Base-by-base conservation (phyloP, 176 grass and related monocot genomes). In the Carex pumila region DNA sequence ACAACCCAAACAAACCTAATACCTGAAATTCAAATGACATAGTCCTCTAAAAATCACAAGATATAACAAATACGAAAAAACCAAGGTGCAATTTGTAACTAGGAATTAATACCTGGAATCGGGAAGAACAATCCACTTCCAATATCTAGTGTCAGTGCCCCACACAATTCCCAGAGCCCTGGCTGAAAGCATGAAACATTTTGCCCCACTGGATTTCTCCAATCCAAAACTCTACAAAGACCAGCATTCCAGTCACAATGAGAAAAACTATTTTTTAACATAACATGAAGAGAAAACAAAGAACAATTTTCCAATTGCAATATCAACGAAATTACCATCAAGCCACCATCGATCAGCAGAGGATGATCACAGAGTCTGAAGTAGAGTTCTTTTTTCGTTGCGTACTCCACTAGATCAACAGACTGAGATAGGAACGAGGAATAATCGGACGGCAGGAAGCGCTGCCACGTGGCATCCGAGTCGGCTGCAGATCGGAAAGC, bases 301-400 rank as follows among this genome's bases (percentile, higher is more conserved):
- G 0, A 12, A 43, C 17, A 15, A 36, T 36, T 3, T 36, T 36
- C 34, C 34, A 36, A 36, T 36, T 36, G 2, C 34, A 36, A 36
- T 15, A 66, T 14, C 3, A 66, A 17, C 11, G 12, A 76, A 62
- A 55, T 80, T 81, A 87, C 85, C 79, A 82, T 61, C 25, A 22
- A 50, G 52, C 78, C 85, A 22, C 45, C 78, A 80, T 87, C 77
- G 29, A 87, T 34, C 6, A 87, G 85, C 7, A 87, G 15, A 3
- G 78, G 73, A 22, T 62, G 19, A 47, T 87, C 76, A 61, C 79
- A 83, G 32, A 83, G 85, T 11, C 85, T 79, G 32, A 87, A 87
- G 30, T 70, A 87, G 19, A 87, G 85, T 53, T 60, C 85, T 19
- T 79, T 71, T 65, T 53, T 87, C 6, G 29, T n/a, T n/a, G 18